These are phyloP conservation scores for Cladophialophora psammophila DNA, from an alignment of 2,329 filamentous ascomycete genomes.

Conservation along the genomic window DNA sequence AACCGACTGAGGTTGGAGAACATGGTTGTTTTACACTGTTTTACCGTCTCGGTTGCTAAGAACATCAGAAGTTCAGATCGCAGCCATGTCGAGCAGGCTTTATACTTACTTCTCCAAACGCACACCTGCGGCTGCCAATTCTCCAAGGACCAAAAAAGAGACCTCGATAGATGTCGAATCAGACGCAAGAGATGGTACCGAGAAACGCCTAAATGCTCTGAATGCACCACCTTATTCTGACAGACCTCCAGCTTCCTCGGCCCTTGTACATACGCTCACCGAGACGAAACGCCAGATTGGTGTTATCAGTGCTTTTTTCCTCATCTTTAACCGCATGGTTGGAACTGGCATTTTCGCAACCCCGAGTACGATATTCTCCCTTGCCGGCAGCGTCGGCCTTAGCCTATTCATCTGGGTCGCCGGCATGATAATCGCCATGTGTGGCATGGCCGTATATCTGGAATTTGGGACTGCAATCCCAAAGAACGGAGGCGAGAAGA, in stretches of 20 bases:
- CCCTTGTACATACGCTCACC: slow-evolving; percentile 14
- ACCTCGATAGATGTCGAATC: neutral
- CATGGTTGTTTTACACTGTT: neutral
- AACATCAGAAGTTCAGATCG: neutral
- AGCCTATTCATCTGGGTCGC: slow-evolving; percentile 63
- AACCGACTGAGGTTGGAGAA: neutral
- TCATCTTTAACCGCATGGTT: slow-evolving; percentile 57
- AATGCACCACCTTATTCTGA: neutral
- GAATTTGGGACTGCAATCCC: slow-evolving; percentile 58
- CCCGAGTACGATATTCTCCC: slow-evolving; percentile 63
- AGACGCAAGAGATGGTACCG: slow-evolving; percentile 9
- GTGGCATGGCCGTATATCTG: slow-evolving; percentile 57
- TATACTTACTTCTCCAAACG: neutral
- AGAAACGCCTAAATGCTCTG: neutral
- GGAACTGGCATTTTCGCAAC: slow-evolving; percentile 62
- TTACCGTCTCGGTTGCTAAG: neutral
- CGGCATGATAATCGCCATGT: slow-evolving; percentile 56
- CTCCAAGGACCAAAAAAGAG: neutral
- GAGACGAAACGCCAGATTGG: slow-evolving; percentile 44
- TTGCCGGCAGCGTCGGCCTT: slow-evolving; percentile 63
- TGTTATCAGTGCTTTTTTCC: slow-evolving; percentile 51
- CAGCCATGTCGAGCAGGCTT: slow-evolving; percentile 7
- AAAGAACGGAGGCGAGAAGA: slow-evolving; percentile 59
- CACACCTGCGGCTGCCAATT: neutral
- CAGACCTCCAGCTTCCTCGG: neutral